phyloP scores from a whole-genome alignment of 139 green algal species.

The Pseudopediastrum boryanum region DNA sequence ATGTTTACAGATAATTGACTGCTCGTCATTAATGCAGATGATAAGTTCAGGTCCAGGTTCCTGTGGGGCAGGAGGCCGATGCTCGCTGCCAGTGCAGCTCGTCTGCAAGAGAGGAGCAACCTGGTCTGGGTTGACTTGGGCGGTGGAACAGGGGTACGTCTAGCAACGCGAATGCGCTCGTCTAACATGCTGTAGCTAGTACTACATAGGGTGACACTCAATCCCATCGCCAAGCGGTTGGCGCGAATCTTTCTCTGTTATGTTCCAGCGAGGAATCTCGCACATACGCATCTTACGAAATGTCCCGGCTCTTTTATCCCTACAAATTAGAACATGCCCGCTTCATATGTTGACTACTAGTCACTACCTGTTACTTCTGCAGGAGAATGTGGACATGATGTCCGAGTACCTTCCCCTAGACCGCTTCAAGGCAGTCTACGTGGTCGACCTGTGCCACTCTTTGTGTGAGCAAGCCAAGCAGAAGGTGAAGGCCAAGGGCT shows the following conservation, averaged over 20 bases:
- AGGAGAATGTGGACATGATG: conserved; percentile 98
- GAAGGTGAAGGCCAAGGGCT: conserved; percentile 83
- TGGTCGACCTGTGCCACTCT: conserved; percentile 94
- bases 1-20: too few relatives aligned
- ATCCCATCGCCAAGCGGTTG: too few relatives aligned
- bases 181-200: not conserved
- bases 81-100: conserved; percentile 87
- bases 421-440: conserved; percentile 93
- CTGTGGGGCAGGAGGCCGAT: conserved; percentile 92
- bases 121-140: conserved; percentile 95
- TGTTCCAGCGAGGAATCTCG: too few relatives aligned
- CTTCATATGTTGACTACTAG: too few relatives aligned
- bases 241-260: too few relatives aligned
- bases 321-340: too few relatives aligned
- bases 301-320: too few relatives aligned
- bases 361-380: too few relatives aligned
- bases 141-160: conserved; percentile 86
- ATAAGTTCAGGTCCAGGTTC: conserved; percentile 93
- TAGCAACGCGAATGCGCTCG: not conserved
- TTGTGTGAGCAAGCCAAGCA: conserved; percentile 86
- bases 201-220: too few relatives aligned
- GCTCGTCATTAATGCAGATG: conserved; percentile 82
- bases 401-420: conserved; percentile 86
- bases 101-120: conserved; percentile 66
- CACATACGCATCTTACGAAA: too few relatives aligned